Evolutionary conservation across 257 asterid genomes (phyloP).

Genomic region (Penstemon davidsonii): DNA sequence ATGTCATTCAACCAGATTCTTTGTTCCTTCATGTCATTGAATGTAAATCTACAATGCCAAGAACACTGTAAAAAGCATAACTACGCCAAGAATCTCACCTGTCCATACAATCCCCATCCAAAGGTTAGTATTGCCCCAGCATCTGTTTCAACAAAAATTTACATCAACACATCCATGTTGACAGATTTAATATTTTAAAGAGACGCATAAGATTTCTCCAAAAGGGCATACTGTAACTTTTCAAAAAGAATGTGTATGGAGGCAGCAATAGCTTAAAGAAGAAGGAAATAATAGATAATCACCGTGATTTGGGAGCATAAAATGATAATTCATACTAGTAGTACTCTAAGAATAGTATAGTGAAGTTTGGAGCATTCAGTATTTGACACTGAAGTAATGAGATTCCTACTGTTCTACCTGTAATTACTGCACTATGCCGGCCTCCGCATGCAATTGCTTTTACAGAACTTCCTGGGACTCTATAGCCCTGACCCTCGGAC

Average conservation of each 20-base stretch:
- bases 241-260: background rate
- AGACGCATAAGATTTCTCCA: slow-evolving; percentile 3
- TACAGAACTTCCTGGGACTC: slow-evolving; percentile 78
- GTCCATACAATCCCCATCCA: slow-evolving; percentile 99
- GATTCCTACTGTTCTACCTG: slow-evolving; percentile 48
- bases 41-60: no score
- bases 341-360: background rate
- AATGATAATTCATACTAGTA: background rate
- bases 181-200: slow-evolving; percentile 4
- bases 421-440: slow-evolving; percentile 88
- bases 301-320: background rate
- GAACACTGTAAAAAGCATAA: no score
- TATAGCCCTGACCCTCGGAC: slow-evolving; percentile 58
- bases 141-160: slow-evolving; percentile 51
- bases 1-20: background rate
- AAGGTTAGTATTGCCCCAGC: slow-evolving; percentile 89
- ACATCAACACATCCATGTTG: slow-evolving; percentile 22
- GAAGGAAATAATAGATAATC: background rate
- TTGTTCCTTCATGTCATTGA: slow-evolving; percentile 3
- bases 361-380: background rate
- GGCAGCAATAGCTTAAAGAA: background rate
- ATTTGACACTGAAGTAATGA: background rate
- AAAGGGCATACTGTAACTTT: background rate
- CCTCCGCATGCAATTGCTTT: slow-evolving; percentile 98
- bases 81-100: slow-evolving; percentile 46